phyloP scores from a whole-genome alignment of 805 yeast species.

The Wickerhamomyces mucosus region DNA sequence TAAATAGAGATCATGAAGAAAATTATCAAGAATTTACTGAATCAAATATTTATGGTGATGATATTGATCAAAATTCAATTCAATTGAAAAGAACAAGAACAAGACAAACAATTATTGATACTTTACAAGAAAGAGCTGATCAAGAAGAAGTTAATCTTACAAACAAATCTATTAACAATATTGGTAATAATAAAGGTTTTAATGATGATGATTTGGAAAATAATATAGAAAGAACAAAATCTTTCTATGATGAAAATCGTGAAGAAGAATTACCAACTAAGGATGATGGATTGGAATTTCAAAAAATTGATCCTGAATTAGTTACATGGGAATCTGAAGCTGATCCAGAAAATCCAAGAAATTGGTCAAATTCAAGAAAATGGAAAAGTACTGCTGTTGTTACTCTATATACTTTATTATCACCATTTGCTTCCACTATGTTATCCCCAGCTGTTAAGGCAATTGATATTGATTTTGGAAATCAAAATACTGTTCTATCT shows the following conservation, averaged over 20 bases:
- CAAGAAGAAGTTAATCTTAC: neutral
- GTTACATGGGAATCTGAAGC: constrained; percentile 59
- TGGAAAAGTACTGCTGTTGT: constrained; percentile 36
- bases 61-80: constrained; percentile 26
- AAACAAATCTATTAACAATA: neutral
- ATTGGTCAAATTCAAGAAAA: constrained; percentile 41
- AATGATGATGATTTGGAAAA: constrained; percentile 1
- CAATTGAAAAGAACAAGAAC: constrained; percentile 34
- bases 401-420: constrained; percentile 43
- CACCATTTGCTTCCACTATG: constrained; percentile 57
- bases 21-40: constrained; percentile 12
- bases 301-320: constrained; percentile 50
- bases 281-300: constrained; percentile 44
- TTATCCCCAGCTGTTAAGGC: constrained; percentile 48
- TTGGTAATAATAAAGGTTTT: neutral
- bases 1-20: constrained; percentile 1
- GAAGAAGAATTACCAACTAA: constrained; percentile 22
- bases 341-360: constrained; percentile 56
- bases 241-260: constrained; percentile 9
- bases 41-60: constrained; percentile 27
- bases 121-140: constrained; percentile 17
- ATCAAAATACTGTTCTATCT: constrained; percentile 29
- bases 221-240: constrained; percentile 5
- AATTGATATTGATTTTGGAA: constrained; percentile 36
- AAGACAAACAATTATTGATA: constrained; percentile 32